Base-by-base conservation (phyloP, 306 rosid genomes). In the Prunus salicina region DNA sequence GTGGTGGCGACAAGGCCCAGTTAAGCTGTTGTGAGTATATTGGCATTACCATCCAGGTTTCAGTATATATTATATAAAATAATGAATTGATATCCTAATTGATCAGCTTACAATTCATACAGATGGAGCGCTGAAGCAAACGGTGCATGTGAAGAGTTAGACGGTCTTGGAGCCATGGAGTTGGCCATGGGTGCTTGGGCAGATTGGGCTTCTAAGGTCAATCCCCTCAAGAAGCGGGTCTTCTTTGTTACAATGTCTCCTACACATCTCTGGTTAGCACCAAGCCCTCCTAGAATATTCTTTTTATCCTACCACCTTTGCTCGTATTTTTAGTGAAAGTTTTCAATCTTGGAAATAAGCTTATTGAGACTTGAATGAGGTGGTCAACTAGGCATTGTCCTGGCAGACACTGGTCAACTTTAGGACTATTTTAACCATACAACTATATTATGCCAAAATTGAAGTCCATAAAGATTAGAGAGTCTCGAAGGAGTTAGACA, bases 1-100 rank as follows among this genome's bases (percentile, higher is more conserved):
- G 86, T 95, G 99, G 99, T 95, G 99, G 99, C 87, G 99, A 89
- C 99, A 95, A 82, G 99, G 99, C 82, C 96, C 97, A 14, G 97
- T 95, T 73, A 95, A 95, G 92, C 92, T 95, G 49, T 78, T 88
- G 99, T 95, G 46, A 67, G 97, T 91, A 83, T 79, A 24, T 22
- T 62, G 60, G 58, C 13, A 72, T 47, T 20, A 64, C 73, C 51
- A 68, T 55, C 67, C 46, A 34, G 64, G 60, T 58, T 52, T 43
- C 53, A 12, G 60, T 24, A n/a, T 6, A 34, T 34, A 61, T 50
- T 76, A 46, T 24, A 2, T 74, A 45, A 75, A 73, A 27, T 49
- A 22, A 58, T 72, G 28, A 25, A 53, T 15, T 61, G 71, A 64
- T 46, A 69, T 66, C 68, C 63, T 67, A 38, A 65, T 76, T 78